Evolutionary conservation across 139 green algal species (phyloP), one percentile per base, ranked within the genome.

Genomic region (Micractinium sp.): DNA sequence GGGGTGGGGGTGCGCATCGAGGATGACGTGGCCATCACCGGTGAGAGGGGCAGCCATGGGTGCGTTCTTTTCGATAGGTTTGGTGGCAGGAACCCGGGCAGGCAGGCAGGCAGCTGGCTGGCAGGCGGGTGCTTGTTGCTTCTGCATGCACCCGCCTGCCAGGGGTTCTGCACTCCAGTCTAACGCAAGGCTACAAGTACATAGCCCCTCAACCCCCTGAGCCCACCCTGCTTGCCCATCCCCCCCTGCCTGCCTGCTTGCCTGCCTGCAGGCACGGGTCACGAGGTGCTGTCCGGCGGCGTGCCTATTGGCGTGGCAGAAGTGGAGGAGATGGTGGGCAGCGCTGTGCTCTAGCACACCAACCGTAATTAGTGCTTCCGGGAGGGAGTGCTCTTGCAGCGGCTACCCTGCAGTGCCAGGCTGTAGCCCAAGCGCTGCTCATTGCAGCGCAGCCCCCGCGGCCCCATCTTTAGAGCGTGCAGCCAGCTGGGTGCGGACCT

Each of bases 1-100:
- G 92, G 93, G 75, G 90, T 95, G 25, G 93, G 92, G 3, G 93
- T 98, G 53, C 90, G 96, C 29, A 94, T 98, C 14, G 96, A 98
- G 90, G 96, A 98, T 85, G 96, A 97, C 82, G 93, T 98, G 39
- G 74, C 93, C 23, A 71, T 97, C 1, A 95, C 91, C 20, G 78
- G 87, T 61, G 63, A 19, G 29, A n/a, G n/a, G n/a, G n/a, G n/a
- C n/a, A n/a, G n/a, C n/a, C n/a, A n/a, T n/a, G n/a, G n/a, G n/a
- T n/a, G n/a, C n/a, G n/a, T n/a, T n/a, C n/a, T n/a, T n/a, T n/a
- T n/a, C n/a, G n/a, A n/a, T n/a, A n/a, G n/a, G n/a, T n/a, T n/a
- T n/a, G n/a, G n/a, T n/a, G n/a, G n/a, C n/a, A n/a, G n/a, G n/a
- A n/a, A n/a, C n/a, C n/a, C n/a, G n/a, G 87, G 75, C 22, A 0